Percentiles rank a stretch among this genome's conserved stretches.
Evolutionary conservation across 768 basidiomycete genomes (phyloP).

Genomic region (Boletus reticuloceps): DNA sequence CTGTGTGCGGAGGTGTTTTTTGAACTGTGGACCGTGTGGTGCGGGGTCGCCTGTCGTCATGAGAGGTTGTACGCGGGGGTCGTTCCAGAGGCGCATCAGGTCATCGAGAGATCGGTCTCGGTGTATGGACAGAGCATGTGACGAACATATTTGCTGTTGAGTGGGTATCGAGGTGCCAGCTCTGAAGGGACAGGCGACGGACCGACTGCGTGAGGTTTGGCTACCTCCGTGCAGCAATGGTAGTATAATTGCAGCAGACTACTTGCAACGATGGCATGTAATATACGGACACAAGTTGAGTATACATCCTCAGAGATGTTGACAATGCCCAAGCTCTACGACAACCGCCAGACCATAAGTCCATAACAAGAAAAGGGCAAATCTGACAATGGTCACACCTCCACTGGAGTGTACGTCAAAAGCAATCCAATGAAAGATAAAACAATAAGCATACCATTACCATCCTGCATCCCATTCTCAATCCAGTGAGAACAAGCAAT

Average conservation of each 20-base stretch:
- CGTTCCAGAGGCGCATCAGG: conserved; percentile 28
- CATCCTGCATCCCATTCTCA: too few species aligned
- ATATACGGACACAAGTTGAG: too few species aligned
- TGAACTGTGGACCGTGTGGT: conserved; percentile 16
- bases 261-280: not conserved
- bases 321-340: too few species aligned
- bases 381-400: too few species aligned
- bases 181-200: not conserved
- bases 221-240: conserved; percentile 4
- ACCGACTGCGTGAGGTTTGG: conserved; percentile 15
- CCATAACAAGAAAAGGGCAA: too few species aligned
- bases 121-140: conserved; percentile 34
- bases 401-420: too few species aligned
- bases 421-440: too few species aligned
- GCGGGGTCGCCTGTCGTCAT: conserved; percentile 13
- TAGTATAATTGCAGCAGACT: not conserved
- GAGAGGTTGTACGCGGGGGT: conserved; percentile 27
- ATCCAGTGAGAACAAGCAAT: too few species aligned
- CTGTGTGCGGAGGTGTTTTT: conserved; percentile 14
- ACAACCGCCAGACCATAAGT: too few species aligned
- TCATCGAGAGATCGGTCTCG: conserved; percentile 31
- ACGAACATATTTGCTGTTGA: conserved; percentile 19
- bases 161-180: too few species aligned
- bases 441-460: too few species aligned
- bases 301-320: too few species aligned